phyloP scores from a whole-genome alignment of 176 grass and related monocot genomes.

The Dendrocalamus sinicus region DNA sequence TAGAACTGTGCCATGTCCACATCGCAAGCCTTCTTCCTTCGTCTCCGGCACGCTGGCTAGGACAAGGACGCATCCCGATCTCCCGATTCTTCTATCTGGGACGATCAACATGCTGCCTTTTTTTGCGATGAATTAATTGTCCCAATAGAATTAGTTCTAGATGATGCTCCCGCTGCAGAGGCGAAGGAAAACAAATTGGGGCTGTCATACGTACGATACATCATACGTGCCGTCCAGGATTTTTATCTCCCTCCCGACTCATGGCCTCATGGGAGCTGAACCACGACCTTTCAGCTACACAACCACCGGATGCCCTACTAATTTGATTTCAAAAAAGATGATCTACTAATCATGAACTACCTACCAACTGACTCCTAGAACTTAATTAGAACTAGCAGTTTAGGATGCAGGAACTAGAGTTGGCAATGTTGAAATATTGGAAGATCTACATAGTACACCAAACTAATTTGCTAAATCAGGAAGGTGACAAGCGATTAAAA shows the following conservation, averaged over 20 bases:
- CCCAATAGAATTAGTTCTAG: not conserved
- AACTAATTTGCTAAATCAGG: not conserved
- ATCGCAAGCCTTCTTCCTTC: not conserved
- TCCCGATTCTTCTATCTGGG: not conserved
- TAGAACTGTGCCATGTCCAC: not conserved
- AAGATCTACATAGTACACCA: not conserved
- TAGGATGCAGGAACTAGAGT: not conserved
- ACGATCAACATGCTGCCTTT: not conserved
- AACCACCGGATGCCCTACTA: not conserved
- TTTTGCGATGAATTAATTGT: not conserved
- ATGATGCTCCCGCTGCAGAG: not conserved
- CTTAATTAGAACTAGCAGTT: not conserved
- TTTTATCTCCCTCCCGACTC: not conserved
- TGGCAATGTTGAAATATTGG: not conserved
- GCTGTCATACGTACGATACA: not conserved
- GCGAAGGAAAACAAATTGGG: not conserved
- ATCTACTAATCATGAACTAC: not conserved
- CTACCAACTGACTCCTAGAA: not conserved
- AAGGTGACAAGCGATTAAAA: not conserved
- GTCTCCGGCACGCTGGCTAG: not conserved
- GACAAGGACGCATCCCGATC: not conserved
- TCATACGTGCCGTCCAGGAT: not conserved
- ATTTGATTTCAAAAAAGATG: not conserved
- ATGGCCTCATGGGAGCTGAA: not conserved
- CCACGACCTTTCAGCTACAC: not conserved